A percentile compares a stretch with the other conserved stretches of the same genome.
Conservation (phyloP, 1,284 basidiomycete genomes). For the Cryptococcus amylolentus region DNA sequence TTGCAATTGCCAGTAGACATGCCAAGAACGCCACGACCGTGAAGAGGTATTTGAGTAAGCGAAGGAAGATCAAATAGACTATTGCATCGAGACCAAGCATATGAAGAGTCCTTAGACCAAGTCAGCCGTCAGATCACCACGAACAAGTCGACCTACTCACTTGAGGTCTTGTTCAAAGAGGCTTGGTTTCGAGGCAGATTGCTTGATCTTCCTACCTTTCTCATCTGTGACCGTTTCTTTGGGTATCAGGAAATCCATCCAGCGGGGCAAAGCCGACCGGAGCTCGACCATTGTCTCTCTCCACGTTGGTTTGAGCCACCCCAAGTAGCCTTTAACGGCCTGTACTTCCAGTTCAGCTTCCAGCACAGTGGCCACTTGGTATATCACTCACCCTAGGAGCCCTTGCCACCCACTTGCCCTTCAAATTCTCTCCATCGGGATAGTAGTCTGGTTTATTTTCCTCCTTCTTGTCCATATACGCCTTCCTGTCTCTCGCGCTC, state of each 20-base stretch:
- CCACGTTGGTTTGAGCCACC: constrained; percentile 16
- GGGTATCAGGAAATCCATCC: not conserved
- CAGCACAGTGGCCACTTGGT: not conserved
- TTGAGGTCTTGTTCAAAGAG: constrained; percentile 14
- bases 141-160: not conserved
- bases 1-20: constrained; percentile 23
- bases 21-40: constrained; percentile 23
- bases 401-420: constrained; percentile 12
- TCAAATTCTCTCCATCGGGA: constrained; percentile 6
- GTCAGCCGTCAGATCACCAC: not conserved
- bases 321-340: constrained; percentile 11
- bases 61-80: constrained; percentile 82
- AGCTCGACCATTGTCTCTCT: constrained; percentile 15
- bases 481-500: constrained; percentile 1
- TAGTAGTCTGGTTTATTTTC: constrained; percentile 11
- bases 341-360: not conserved
- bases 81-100: constrained; percentile 73
- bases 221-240: not conserved
- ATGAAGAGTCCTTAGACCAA: not conserved
- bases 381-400: constrained; percentile 13
- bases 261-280: constrained; percentile 3
- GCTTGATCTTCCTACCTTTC: not conserved
- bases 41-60: constrained; percentile 64
- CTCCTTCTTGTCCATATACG: constrained; percentile 1
- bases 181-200: not conserved